Evolutionary conservation across 2,329 filamentous ascomycete species (phyloP).

Genomic region (Fusarium sp.): DNA sequence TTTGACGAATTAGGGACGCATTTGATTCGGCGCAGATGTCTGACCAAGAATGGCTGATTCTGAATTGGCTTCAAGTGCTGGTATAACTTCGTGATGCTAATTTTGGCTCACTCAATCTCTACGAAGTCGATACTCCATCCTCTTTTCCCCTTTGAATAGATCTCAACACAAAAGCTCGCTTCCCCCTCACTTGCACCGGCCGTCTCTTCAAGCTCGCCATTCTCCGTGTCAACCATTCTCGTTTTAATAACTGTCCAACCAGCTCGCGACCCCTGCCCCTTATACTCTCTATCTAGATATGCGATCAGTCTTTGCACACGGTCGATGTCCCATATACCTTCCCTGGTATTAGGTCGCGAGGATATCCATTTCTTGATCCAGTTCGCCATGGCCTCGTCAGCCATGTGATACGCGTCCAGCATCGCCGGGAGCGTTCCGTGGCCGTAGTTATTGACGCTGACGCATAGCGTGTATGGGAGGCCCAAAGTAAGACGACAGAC

Average conservation of each 20-base stretch:
- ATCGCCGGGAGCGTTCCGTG: constrained; percentile 37
- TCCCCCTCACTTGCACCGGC: not conserved
- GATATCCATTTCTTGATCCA: constrained; percentile 36
- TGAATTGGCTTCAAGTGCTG: not conserved
- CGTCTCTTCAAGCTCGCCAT: constrained; percentile 7
- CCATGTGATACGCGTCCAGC: constrained; percentile 34
- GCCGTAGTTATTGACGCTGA: constrained; percentile 32
- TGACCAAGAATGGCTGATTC: not conserved
- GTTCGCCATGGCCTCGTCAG: not conserved
- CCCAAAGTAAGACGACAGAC: constrained; percentile 31
- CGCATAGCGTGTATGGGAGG: constrained; percentile 14
- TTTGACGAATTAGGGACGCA: not conserved
- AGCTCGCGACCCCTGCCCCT: constrained; percentile 2
- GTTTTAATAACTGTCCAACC: constrained; percentile 32
- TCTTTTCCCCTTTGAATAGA: constrained; percentile 24
- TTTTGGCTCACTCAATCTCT: constrained; percentile 20
- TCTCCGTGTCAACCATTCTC: constrained; percentile 32
- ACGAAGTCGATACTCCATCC: constrained; percentile 42
- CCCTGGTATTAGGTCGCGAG: constrained; percentile 12
- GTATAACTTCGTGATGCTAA: not conserved
- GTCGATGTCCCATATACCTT: constrained; percentile 38
- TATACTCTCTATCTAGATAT: constrained; percentile 34
- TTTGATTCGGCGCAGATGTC: not conserved
- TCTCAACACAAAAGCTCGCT: constrained; percentile 31
- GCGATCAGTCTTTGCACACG: constrained; percentile 27